These are phyloP conservation scores for Cardiosporidium cionae DNA, from an alignment of 169 alveolate species.

Conservation along the genomic window DNA sequence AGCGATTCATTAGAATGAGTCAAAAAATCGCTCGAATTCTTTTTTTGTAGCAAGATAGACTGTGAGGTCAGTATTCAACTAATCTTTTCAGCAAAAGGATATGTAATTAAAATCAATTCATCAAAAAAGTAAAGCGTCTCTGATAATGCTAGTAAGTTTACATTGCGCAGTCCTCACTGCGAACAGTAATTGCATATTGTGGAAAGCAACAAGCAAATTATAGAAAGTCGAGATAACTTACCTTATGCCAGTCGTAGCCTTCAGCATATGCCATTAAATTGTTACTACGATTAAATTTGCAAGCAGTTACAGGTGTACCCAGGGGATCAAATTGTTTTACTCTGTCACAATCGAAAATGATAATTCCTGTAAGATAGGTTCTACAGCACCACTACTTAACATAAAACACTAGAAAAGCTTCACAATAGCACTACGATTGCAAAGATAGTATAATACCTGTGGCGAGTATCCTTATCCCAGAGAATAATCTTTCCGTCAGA, in stretches of 20 bases:
- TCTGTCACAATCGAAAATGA: conserved; percentile 2
- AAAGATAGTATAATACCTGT: conserved; percentile 2
- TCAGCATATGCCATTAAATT: conserved; percentile 29
- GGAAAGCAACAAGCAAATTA: too few species aligned
- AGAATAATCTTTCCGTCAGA: conserved; percentile 26
- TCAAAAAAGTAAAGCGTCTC: too few species aligned
- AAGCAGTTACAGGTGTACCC: conserved; percentile 22
- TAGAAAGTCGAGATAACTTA: background rate
- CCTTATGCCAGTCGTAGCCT: conserved; percentile 36
- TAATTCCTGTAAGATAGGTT: background rate
- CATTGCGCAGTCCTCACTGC: too few species aligned
- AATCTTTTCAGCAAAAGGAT: too few species aligned
- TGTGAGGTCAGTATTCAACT: too few species aligned
- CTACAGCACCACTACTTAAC: background rate
- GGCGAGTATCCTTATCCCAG: conserved; percentile 37
- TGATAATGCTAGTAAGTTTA: too few species aligned
- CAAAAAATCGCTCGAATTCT: too few species aligned
- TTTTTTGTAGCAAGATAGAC: too few species aligned
- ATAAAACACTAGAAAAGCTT: background rate
- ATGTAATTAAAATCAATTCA: too few species aligned
- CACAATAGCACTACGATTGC: background rate
- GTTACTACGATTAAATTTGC: conserved; percentile 23
- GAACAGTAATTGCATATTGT: too few species aligned
- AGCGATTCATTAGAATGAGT: too few species aligned
- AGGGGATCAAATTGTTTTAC: conserved; percentile 22